Evolutionary conservation across 129 eudicot genomes (phyloP).

Genomic region (Tagetes patula): DNA sequence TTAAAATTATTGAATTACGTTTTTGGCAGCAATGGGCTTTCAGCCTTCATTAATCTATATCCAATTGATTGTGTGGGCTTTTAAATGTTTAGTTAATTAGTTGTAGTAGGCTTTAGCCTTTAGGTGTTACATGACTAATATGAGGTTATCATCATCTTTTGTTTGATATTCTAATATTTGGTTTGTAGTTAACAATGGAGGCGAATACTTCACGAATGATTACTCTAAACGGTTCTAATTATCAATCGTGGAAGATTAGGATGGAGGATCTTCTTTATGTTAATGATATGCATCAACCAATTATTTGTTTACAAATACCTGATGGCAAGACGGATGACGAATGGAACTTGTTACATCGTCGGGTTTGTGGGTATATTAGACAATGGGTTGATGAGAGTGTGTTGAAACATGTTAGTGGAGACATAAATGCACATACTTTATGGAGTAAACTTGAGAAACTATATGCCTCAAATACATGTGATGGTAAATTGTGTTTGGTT

Average conservation of each 20-base stretch:
- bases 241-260: background rate
- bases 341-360: conserved; percentile 5
- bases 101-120: too few relatives aligned
- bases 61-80: too few relatives aligned
- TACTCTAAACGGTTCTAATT: conserved; percentile 1
- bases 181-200: conserved; percentile 3
- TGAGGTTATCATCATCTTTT: background rate
- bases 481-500: background rate
- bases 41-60: too few relatives aligned
- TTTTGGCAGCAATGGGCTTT: too few relatives aligned
- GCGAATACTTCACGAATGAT: background rate
- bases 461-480: background rate
- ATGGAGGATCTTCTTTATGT: conserved; percentile 11
- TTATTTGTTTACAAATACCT: background rate
- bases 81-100: too few relatives aligned
- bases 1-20: too few relatives aligned
- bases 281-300: background rate
- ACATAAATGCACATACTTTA: background rate
- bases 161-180: background rate
- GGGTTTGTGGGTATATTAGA: conserved; percentile 19
- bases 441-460: conserved; percentile 2
- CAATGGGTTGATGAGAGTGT: conserved; percentile 3
- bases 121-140: too few relatives aligned
- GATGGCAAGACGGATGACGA: background rate
- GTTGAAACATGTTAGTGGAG: conserved; percentile 1